Conservation (phyloP, 345 rosid species). For the Eucalyptus leucophloia region DNA sequence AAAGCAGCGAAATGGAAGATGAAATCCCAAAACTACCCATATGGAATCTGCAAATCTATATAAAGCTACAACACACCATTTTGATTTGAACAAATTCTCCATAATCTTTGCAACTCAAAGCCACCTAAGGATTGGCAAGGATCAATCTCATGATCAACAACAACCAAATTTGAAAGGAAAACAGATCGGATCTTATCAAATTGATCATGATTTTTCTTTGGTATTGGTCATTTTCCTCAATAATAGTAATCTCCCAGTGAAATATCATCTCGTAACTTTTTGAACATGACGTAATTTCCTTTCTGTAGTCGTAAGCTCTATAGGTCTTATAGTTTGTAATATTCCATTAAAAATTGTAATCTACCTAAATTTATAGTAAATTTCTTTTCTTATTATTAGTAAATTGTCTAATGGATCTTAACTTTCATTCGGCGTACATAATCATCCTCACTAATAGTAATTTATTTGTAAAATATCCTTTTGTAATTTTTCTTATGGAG, state of each 20-base stretch:
- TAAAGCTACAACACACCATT: background rate
- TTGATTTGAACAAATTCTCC: background rate
- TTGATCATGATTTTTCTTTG: background rate
- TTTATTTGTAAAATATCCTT: too few species aligned
- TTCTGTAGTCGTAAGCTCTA: too few species aligned
- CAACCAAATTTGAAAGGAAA: too few species aligned
- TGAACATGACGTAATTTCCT: too few species aligned
- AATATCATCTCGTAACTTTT: background rate
- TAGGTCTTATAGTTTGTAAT: background rate
- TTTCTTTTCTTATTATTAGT: background rate
- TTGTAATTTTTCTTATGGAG: too few species aligned
- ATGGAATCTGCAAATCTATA: too few species aligned
- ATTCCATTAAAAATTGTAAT: background rate
- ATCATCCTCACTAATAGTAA: too few species aligned
- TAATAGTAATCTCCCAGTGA: too few species aligned
- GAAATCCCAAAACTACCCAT: too few species aligned
- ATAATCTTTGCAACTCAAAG: background rate
- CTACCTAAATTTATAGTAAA: background rate
- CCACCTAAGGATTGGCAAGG: background rate
- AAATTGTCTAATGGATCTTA: fast-evolving
- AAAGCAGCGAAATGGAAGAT: too few species aligned
- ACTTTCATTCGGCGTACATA: background rate
- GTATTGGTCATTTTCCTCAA: background rate
- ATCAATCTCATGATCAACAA: background rate
- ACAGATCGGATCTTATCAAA: too few species aligned